Evolutionary conservation across 1,284 basidiomycete genomes (phyloP).

Genomic region (Ganoderma multipileum): DNA sequence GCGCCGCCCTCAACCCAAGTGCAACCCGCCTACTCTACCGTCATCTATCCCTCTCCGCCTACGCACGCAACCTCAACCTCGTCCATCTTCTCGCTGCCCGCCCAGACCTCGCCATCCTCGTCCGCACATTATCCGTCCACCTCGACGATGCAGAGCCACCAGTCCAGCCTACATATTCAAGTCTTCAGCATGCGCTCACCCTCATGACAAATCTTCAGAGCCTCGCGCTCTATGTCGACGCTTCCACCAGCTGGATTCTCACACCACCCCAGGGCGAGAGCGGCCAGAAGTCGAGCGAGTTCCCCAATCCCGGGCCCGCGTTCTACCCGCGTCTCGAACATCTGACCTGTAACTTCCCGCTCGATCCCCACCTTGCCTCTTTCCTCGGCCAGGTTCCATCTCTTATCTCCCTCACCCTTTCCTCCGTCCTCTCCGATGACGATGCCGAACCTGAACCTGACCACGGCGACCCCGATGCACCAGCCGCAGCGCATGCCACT

Average conservation of each 20-base stretch:
- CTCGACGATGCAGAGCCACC: constrained; percentile 48
- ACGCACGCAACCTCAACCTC: constrained; percentile 53
- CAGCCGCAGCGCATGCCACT: constrained; percentile 7
- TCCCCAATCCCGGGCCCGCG: constrained; percentile 22
- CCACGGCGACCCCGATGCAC: constrained; percentile 14
- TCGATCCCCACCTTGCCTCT: constrained; percentile 59
- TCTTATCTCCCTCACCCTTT: constrained; percentile 33
- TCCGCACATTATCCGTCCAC: constrained; percentile 64
- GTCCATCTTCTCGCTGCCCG: constrained; percentile 60
- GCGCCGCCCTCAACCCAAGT: constrained; percentile 48
- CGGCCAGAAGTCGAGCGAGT: constrained; percentile 24
- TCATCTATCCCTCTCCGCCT: constrained; percentile 53
- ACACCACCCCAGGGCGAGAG: constrained; percentile 33
- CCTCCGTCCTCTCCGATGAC: constrained; percentile 25
- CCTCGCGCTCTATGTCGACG: constrained; percentile 63
- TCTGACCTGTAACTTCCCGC: constrained; percentile 63
- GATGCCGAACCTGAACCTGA: constrained; percentile 26
- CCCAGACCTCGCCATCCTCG: constrained; percentile 60
- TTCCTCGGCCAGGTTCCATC: constrained; percentile 53
- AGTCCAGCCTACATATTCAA: constrained; percentile 53
- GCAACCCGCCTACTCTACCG: constrained; percentile 70
- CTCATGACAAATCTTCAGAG: constrained; percentile 64
- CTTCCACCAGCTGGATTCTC: constrained; percentile 60
- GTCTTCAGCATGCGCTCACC: constrained; percentile 57
- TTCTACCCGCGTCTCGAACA: constrained; percentile 55